These are phyloP conservation scores for Apophysomyces elegans DNA, from an alignment of 371 early-diverging fungal genomes.

Conservation along the genomic window DNA sequence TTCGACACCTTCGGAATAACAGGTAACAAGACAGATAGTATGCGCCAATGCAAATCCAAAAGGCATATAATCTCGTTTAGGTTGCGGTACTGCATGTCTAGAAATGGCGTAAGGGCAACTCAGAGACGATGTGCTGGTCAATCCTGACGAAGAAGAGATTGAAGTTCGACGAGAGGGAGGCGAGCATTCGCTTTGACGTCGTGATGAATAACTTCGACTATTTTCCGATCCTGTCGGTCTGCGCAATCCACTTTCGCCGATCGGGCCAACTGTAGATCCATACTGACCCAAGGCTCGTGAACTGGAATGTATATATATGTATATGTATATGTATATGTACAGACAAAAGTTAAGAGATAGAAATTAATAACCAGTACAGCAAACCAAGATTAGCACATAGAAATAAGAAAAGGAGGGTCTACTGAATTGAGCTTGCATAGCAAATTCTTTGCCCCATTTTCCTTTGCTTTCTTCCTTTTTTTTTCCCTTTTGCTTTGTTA, in stretches of 20 bases:
- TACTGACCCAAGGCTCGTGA: conserved; percentile 14
- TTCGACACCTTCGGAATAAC: conserved; percentile 92
- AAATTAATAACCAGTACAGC: not conserved
- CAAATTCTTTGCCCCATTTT: not conserved
- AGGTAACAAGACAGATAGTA: conserved; percentile 81
- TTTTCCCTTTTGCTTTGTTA: conserved; percentile 5
- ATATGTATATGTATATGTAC: conserved; percentile 27
- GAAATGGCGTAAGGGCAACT: conserved; percentile 48
- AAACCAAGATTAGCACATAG: not conserved
- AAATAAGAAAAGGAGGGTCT: conserved; percentile 9
- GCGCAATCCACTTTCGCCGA: not conserved
- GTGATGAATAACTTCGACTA: conserved; percentile 23
- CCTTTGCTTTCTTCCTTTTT: not conserved
- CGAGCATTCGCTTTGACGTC: conserved; percentile 28
- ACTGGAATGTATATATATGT: conserved; percentile 16
- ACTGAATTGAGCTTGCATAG: too few relatives aligned
- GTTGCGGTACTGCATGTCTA: conserved; percentile 44
- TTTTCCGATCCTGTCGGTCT: conserved; percentile 9
- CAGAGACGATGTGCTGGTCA: conserved; percentile 16
- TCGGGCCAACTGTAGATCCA: not conserved
- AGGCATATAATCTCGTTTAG: conserved; percentile 60
- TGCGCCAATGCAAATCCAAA: conserved; percentile 74
- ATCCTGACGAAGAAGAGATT: conserved; percentile 38
- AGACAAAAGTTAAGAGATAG: conserved; percentile 13
- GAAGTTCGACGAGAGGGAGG: conserved; percentile 46